Evolutionary conservation across 768 basidiomycete genomes (phyloP).

Genomic region (Boletus vinaceobasis): DNA sequence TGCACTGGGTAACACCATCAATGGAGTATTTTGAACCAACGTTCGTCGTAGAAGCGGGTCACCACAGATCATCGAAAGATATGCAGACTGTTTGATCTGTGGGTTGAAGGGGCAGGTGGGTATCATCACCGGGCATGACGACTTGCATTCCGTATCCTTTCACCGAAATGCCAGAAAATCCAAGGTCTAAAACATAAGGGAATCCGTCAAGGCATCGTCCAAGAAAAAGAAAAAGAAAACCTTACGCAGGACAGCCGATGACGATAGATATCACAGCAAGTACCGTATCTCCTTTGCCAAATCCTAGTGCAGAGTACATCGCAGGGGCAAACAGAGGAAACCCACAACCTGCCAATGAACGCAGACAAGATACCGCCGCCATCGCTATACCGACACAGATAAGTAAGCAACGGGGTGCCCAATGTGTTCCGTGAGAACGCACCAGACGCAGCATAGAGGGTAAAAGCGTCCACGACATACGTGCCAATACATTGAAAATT

Average conservation of each 20-base stretch:
- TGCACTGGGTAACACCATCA: neutral
- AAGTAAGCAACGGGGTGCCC: neutral
- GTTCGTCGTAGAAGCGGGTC: too few relatives aligned
- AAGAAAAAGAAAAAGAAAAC: neutral
- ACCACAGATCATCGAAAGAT: neutral
- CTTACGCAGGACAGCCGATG: conserved; percentile 55
- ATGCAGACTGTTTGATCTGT: neutral
- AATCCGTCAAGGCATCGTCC: conserved; percentile 24
- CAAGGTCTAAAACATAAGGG: conserved; percentile 37
- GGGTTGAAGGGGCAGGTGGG: neutral
- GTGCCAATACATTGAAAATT: conserved; percentile 61
- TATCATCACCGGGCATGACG: conserved; percentile 31
- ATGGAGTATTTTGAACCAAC: neutral
- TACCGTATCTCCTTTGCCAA: conserved; percentile 66
- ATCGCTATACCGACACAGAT: conserved; percentile 41
- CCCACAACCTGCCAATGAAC: conserved; percentile 66
- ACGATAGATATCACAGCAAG: conserved; percentile 56
- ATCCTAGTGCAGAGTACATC: conserved; percentile 64
- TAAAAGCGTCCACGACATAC: conserved; percentile 67
- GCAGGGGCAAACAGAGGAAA: conserved; percentile 77
- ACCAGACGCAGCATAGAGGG: conserved; percentile 68
- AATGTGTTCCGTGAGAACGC: conserved; percentile 7
- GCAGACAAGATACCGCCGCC: conserved; percentile 59
- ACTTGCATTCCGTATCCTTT: conserved; percentile 50
- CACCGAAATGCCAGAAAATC: conserved; percentile 45